Evolutionary conservation across 441 rosid genomes (phyloP), one percentile per base, ranked within the genome.

Genomic region (Viola pubescens): DNA sequence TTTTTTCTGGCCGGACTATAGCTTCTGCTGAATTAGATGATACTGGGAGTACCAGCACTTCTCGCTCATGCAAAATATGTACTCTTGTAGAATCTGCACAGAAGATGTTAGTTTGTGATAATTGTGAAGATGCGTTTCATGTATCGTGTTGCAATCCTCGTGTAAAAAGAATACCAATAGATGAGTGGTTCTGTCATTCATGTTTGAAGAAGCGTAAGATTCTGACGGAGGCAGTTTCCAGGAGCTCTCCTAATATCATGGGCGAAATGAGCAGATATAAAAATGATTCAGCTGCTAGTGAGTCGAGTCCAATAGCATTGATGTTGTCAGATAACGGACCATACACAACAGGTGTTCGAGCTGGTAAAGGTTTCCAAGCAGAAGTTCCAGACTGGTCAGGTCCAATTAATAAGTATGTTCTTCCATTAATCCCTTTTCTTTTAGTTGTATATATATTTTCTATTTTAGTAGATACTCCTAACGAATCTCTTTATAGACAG

Each of bases 311-410:
- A 42, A 74, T 82, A 66, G 72, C 66, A 46, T 66, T 67, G 57
- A 81, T 81, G 84, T 68, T 84, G 84, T 77, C 74, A 69, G 89
- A 81, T 64, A 47, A 64, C 42, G 79, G 65, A 65, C 85, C 85
- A n/a, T 79, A 79, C 75, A 70, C 43, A 54, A 70, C 75, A 48
- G 59, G 69, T 54, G 77, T 85, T 70, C 83, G 87, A 48, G 65
- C 84, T 59, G 97, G 99, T n/a, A 90, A 83, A 78, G 84, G 87
- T 71, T 86, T 82, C 66, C 97, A 94, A 85, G 91, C 95, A 3
- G 82, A 90, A 52, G 84, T 94, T 66, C 87, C 95, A 65, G 87
- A 83, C 39, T 85, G 97, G 94, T 75, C 76, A 46, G 94, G 86
- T 70, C 95, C 90, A 62, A 64, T 67, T 48, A 68, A 63, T 46